phyloP scores from a whole-genome alignment of 2,329 filamentous ascomycete genomes.

The Hymenoscyphus scutula region DNA sequence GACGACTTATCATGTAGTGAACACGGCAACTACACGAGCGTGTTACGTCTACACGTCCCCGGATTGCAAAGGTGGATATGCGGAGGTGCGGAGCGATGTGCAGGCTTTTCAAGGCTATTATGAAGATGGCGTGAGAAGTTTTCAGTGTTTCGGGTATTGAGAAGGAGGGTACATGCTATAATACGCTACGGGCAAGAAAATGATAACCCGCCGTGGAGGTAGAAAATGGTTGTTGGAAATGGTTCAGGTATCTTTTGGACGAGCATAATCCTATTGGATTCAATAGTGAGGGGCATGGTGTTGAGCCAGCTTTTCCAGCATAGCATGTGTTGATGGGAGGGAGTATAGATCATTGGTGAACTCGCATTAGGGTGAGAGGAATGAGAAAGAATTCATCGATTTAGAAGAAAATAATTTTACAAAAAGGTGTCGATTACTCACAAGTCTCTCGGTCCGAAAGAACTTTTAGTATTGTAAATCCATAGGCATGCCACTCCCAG shows the following conservation, averaged over 20 bases:
- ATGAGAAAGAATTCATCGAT: background rate
- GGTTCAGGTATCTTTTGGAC: too few species aligned
- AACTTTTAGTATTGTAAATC: background rate
- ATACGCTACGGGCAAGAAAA: too few species aligned
- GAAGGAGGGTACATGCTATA: too few species aligned
- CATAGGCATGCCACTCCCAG: background rate
- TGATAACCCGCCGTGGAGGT: too few species aligned
- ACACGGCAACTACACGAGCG: background rate
- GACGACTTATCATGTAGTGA: background rate
- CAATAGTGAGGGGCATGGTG: background rate
- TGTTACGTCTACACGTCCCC: background rate
- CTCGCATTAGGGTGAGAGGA: background rate
- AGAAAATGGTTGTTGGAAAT: too few species aligned
- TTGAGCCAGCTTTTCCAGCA: too few species aligned
- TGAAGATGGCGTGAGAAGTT: constrained; percentile 2
- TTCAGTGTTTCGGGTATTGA: constrained; percentile 2
- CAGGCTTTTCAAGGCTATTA: background rate
- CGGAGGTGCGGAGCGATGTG: constrained; percentile 3
- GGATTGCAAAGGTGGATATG: constrained; percentile 1
- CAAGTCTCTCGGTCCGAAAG: background rate
- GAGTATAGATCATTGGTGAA: too few species aligned
- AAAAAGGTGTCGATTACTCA: background rate
- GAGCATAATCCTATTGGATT: background rate
- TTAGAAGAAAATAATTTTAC: background rate
- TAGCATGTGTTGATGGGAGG: too few species aligned